Evolutionary conservation across 192 early-diverging fungal species (phyloP), one percentile per base, ranked within the genome.

Genomic region (Rhizophlyctis rosea): DNA sequence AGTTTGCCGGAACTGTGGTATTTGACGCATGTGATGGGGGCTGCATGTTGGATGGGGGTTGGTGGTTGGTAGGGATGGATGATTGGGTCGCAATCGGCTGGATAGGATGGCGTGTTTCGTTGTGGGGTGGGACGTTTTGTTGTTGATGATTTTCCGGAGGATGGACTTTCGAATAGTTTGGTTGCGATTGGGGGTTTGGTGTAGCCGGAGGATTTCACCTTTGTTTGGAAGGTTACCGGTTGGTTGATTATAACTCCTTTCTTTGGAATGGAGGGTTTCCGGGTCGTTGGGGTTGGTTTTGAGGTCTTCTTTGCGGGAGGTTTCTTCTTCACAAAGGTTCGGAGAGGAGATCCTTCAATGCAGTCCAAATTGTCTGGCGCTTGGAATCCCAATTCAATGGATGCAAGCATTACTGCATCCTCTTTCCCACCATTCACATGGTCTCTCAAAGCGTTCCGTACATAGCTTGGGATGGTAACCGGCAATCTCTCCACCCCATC

Each of bases 141-240:
- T 24, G 56, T 21, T 28, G n/a, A n/a, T 24, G 18, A 11, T 1
- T 33, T 58, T 11, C 31, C 33, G 31, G 57, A 18, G 28, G 9
- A 28, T 50, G 57, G 47, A 1, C 47, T 28, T 3, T 47, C n/a
- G 35, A 76, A 76, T 3, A 76, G 18, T 29, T 57, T 70, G 9
- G 33, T 69, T 24, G 34, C 54, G 9, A 13, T 35, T 7, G 76
- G 72, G n/a, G 24, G 27, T 34, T 48, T 24, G 3, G 58, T 64
- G 65, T 79, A 79, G 18, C 77, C 77, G 3, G 64, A 68, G 4
- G 73, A 76, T 32, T 76, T 76, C 13, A 79, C 74, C 16, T 60
- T 75, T 50, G 35, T 57, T 18, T 72, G 65, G 39, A 79, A 79
- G 13, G 77, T 79, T 50, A 79, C 62, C 18, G 77, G 77, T 58